A percentile compares a stretch with the other conserved stretches of the same genome.
phyloP scores from a whole-genome alignment of 805 yeast species.

The Lachancea sp. region DNA sequence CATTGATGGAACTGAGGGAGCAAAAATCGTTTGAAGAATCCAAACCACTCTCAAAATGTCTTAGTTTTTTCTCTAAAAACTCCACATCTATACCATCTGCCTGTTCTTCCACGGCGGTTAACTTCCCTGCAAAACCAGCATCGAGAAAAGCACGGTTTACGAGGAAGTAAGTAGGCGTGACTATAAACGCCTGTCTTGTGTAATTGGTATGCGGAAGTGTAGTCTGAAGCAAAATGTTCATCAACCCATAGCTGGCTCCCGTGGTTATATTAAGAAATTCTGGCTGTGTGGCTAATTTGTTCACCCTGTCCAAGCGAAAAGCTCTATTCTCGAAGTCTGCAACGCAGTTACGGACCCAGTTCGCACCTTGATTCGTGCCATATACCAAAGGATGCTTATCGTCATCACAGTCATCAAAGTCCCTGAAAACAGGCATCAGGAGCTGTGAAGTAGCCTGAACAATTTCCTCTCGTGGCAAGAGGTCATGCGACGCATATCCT shows the following conservation, averaged over 20 bases:
- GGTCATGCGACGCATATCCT: slow-evolving; percentile 68
- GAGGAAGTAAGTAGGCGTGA: slow-evolving; percentile 78
- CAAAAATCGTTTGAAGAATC: slow-evolving; percentile 20
- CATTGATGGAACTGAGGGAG: slow-evolving; percentile 15
- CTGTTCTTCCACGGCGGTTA: slow-evolving; percentile 62
- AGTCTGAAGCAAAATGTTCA: slow-evolving; percentile 56
- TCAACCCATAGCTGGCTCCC: slow-evolving; percentile 86
- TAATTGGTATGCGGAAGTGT: slow-evolving; percentile 54
- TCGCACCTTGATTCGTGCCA: slow-evolving; percentile 80
- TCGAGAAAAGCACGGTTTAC: slow-evolving; percentile 72
- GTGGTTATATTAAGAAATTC: slow-evolving; percentile 58
- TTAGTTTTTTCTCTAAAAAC: slow-evolving; percentile 43
- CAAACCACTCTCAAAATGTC: slow-evolving; percentile 32
- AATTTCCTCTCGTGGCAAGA: slow-evolving; percentile 56
- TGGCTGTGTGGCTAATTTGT: neutral
- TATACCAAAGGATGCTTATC: slow-evolving; percentile 76
- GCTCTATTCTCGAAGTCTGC: slow-evolving; percentile 47
- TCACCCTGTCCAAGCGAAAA: slow-evolving; percentile 31
- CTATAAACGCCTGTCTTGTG: slow-evolving; percentile 68
- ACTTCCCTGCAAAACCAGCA: slow-evolving; percentile 65
- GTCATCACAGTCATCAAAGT: slow-evolving; percentile 45
- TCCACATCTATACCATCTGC: slow-evolving; percentile 46
- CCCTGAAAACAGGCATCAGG: slow-evolving; percentile 32
- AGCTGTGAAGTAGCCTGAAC: slow-evolving; percentile 51
- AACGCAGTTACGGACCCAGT: slow-evolving; percentile 54